Evolutionary conservation across 2,329 filamentous ascomycete species (phyloP).

Genomic region (Fusarium tanahbumbuense): DNA sequence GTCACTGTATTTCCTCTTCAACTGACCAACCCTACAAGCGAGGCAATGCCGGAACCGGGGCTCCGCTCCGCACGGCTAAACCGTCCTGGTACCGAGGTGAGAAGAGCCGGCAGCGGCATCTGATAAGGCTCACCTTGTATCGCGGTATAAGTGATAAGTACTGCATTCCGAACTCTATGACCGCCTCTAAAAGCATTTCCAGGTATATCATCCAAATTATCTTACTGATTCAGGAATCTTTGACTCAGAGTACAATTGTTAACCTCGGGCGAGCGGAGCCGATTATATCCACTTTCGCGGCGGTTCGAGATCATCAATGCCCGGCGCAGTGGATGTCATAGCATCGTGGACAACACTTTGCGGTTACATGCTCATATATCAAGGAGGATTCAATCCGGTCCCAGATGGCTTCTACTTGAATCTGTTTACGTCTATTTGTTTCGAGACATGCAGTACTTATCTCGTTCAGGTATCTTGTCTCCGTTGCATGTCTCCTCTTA

Average conservation of each 20-base stretch:
- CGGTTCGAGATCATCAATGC: slow-evolving; percentile 4
- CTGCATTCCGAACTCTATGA: rapidly evolving
- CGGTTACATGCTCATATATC: not conserved
- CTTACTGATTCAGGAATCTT: not conserved
- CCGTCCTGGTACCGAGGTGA: slow-evolving; percentile 27
- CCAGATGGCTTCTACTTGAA: not conserved
- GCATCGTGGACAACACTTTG: not conserved
- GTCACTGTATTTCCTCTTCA: too few species aligned
- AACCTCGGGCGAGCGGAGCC: slow-evolving; percentile 36
- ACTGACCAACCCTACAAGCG: not conserved
- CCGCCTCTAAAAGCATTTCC: too few species aligned
- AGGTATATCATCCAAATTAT: too few species aligned
- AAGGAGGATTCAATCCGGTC: not conserved
- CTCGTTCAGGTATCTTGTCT: not conserved
- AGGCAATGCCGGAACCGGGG: slow-evolving; percentile 9
- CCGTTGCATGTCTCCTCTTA: not conserved
- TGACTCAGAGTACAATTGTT: not conserved
- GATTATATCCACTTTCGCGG: slow-evolving; percentile 33
- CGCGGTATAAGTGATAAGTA: not conserved
- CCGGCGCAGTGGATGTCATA: slow-evolving; percentile 26
- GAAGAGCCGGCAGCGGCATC: slow-evolving; percentile 22
- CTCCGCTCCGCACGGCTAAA: slow-evolving; percentile 10
- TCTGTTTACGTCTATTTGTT: not conserved
- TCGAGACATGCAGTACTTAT: not conserved
- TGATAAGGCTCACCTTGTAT: slow-evolving; percentile 17